Evolutionary conservation across 108 stramenopile genomes (phyloP).

Genomic region (Ochromonas danica): DNA sequence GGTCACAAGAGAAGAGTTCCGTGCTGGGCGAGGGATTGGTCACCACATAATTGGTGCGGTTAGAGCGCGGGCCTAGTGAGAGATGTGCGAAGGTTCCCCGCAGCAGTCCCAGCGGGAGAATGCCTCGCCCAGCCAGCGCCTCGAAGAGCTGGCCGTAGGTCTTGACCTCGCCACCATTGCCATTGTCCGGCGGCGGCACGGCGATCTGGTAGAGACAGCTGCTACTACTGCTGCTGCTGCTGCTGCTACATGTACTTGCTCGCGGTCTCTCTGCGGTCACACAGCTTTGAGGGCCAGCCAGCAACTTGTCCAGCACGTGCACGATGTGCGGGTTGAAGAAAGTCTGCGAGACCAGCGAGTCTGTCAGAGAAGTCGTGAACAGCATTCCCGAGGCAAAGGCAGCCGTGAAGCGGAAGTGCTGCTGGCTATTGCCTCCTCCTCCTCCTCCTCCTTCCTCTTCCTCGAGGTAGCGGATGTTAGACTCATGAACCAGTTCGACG

Average conservation of each 20-base stretch:
- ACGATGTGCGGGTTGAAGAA: slow-evolving; percentile 26
- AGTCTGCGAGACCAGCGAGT: slow-evolving; percentile 22
- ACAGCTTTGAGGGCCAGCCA: no score
- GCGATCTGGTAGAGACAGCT: slow-evolving; percentile 11
- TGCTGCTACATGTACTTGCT: no score
- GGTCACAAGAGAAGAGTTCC: slow-evolving; percentile 21
- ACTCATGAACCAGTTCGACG: neutral
- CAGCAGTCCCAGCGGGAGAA: slow-evolving; percentile 10
- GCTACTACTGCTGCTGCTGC: no score
- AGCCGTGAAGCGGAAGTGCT: neutral
- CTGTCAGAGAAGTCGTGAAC: slow-evolving; percentile 20
- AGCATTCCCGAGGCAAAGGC: slow-evolving; percentile 13
- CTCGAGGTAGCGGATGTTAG: slow-evolving; percentile 6
- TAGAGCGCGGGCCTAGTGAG: neutral
- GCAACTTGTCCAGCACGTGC: slow-evolving; percentile 5
- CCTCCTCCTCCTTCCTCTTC: neutral
- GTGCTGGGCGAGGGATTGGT: slow-evolving; percentile 7
- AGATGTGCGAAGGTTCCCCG: slow-evolving; percentile 16
- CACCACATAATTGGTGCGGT: slow-evolving; percentile 8
- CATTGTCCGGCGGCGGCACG: no score
- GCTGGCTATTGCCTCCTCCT: neutral
- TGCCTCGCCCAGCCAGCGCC: neutral
- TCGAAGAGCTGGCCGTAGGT: slow-evolving; percentile 8
- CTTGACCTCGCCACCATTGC: neutral
- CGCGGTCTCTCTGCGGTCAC: no score